Evolutionary conservation across 352 stramenopile genomes (phyloP), one percentile per base, ranked within the genome.

Genomic region (Phytopythium delawarense): DNA sequence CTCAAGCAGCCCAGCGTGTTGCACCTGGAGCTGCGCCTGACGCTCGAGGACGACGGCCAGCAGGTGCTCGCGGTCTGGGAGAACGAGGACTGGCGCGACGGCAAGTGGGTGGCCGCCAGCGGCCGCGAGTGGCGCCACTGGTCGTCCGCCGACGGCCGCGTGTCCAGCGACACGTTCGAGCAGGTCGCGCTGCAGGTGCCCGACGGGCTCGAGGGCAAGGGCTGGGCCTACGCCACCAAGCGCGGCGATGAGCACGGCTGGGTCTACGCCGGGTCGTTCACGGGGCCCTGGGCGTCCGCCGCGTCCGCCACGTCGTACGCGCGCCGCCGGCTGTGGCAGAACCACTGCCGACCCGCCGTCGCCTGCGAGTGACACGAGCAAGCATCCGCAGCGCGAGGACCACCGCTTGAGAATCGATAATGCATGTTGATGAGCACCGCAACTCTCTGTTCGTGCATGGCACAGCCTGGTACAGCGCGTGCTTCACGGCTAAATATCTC

Each of bases 301-400:
- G 25, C 55, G 13, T 70, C 53, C 35, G 2, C 54, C 16, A 71
- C 59, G 28, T 62, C 63, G 46, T 90, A 81, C 49, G 76, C 71
- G 40, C 81, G 81, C 39, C 77, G 81, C 56, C 79, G 81, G 65
- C 68, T 89, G 56, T 91, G 81, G 81, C 77, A 89, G 59, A 90
- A 90, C 62, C 72, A 87, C 52, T 90, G 81, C 70, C 74, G 76
- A 16, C 76, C 76, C 25, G 73, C 73, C 12, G 59, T 84, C 44
- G 75, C 75, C 13, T 78, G 67, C 60, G 75, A 84, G 55, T 84
- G 62, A 51, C n/a, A 7, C 13, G 20, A 7, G 44, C n/a, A 2
- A 68, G 54, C 28, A 16, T 45, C 21, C 9, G 37, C 35, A 39
- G 20, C 21, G 50, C 28, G 23, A 44, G 20, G 2, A 35, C 25